Conservation (phyloP, 2,329 filamentous ascomycete genomes). For the Scopulariopsis brevicaulis region DNA sequence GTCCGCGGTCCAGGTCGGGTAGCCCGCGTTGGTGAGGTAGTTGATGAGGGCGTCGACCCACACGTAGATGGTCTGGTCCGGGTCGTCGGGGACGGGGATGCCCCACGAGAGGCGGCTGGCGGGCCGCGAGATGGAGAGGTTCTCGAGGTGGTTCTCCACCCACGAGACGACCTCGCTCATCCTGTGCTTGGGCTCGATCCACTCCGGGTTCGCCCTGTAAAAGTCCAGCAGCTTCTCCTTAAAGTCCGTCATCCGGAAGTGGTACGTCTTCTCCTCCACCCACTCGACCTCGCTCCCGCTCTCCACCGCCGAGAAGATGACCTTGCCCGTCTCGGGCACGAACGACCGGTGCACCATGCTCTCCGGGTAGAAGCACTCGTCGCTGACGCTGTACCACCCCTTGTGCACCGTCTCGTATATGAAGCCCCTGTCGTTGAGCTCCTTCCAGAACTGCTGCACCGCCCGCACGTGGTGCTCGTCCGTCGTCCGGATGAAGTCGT, state of each 20-base stretch:
- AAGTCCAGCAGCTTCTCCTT: conserved; percentile 67
- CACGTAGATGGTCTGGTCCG: conserved; percentile 86
- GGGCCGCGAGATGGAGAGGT: conserved; percentile 83
- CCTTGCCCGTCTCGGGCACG: conserved; percentile 70
- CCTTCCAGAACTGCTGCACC: conserved; percentile 81
- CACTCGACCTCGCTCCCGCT: conserved; percentile 91
- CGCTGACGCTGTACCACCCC: conserved; percentile 94
- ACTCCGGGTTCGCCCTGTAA: conserved; percentile 66
- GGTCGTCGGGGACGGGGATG: conserved; percentile 75
- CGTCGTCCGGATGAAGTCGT: conserved; percentile 89
- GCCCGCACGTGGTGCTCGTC: conserved; percentile 71
- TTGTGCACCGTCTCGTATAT: conserved; percentile 81
- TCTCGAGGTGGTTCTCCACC: conserved; percentile 67
- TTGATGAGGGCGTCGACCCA: conserved; percentile 96
- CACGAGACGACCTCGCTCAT: conserved; percentile 71
- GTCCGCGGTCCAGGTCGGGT: conserved; percentile 51
- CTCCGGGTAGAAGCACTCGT: conserved; percentile 91
- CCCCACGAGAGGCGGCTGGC: conserved; percentile 73
- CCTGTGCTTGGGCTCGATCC: conserved; percentile 60
- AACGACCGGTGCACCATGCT: conserved; percentile 61
- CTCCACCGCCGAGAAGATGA: conserved; percentile 73
- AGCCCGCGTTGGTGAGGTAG: conserved; percentile 81
- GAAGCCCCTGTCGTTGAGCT: conserved; percentile 62
- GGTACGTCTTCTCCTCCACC: conserved; percentile 88
- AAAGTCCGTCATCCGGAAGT: conserved; percentile 82